Conservation (phyloP, 257 asterid genomes). For the Knoxia roxburghii region DNA sequence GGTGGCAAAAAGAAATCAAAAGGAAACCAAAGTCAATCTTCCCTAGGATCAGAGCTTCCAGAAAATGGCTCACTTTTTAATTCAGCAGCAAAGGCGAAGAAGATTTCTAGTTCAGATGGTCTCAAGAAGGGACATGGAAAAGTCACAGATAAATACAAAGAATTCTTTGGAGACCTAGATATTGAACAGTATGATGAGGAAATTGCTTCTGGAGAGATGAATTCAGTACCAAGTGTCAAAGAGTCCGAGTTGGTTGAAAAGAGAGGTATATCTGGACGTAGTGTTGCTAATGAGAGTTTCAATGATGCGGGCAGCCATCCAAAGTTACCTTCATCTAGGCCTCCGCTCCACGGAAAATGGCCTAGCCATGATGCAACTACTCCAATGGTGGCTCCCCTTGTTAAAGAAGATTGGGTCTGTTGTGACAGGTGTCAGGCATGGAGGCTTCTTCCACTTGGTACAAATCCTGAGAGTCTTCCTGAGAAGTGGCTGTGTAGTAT, state of each 20-base stretch:
- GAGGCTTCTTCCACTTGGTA: constrained; percentile 95
- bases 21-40: constrained; percentile 30
- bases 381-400: constrained; percentile 49
- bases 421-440: constrained; percentile 85
- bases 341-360: constrained; percentile 39
- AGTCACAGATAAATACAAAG: constrained; percentile 56
- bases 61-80: constrained; percentile 38
- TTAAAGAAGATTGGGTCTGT: constrained; percentile 80
- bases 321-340: constrained; percentile 33
- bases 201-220: constrained; percentile 49
- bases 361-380: constrained; percentile 46
- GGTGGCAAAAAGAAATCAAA: constrained; percentile 50
- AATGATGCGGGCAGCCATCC: constrained; percentile 31
- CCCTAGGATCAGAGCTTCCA: constrained; percentile 29
- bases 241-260: constrained; percentile 39
- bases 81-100: constrained; percentile 47
- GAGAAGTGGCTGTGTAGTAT: constrained; percentile 88
- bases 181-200: constrained; percentile 62
- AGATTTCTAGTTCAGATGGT: constrained; percentile 39
- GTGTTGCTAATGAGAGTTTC: constrained; percentile 38
- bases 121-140: constrained; percentile 45
- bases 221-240: constrained; percentile 38
- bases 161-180: constrained; percentile 72
- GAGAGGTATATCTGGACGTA: constrained; percentile 31
- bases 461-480: constrained; percentile 75